Evolutionary conservation across 2,329 filamentous ascomycete species (phyloP).

Genomic region (Biscogniauxia mediterranea): DNA sequence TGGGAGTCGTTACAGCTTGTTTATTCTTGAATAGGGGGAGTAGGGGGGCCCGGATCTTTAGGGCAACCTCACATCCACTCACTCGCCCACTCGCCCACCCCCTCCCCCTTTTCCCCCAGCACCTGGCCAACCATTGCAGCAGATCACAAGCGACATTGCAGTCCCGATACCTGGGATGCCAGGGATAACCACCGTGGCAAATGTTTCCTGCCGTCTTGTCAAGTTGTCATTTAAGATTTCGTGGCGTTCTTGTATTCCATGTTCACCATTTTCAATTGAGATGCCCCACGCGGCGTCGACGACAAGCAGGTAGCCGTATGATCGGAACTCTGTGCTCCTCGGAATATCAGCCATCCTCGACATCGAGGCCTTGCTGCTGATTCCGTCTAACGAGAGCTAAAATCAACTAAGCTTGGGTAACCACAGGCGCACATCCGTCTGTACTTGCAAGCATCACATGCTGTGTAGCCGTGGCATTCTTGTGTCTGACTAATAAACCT

Average conservation of each 20-base stretch:
- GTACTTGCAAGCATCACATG: constrained; percentile 14
- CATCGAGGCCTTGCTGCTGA: neutral
- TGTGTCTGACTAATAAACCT: constrained; percentile 2
- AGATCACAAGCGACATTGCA: neutral
- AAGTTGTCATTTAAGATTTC: neutral
- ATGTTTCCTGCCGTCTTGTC: neutral
- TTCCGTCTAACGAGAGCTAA: constrained; percentile 12
- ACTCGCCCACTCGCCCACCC: too few relatives aligned
- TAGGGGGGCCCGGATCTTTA: neutral
- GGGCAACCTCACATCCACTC: neutral
- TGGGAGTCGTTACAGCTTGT: neutral
- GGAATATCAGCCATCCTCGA: constrained; percentile 1
- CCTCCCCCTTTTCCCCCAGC: neutral
- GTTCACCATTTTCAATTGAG: constrained; percentile 13
- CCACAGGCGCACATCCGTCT: constrained; percentile 15
- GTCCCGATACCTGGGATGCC: neutral
- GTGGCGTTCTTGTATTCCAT: constrained; percentile 9
- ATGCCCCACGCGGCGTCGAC: constrained; percentile 21
- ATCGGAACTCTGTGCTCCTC: neutral
- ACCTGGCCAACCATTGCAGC: neutral
- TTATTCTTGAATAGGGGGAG: neutral
- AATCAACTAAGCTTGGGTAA: constrained; percentile 17
- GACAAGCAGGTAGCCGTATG: constrained; percentile 21
- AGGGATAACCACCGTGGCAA: neutral
- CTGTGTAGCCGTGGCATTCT: constrained; percentile 22